Evolutionary conservation across 176 grass and related monocot species (phyloP).

Genomic region (Oryza punctata): DNA sequence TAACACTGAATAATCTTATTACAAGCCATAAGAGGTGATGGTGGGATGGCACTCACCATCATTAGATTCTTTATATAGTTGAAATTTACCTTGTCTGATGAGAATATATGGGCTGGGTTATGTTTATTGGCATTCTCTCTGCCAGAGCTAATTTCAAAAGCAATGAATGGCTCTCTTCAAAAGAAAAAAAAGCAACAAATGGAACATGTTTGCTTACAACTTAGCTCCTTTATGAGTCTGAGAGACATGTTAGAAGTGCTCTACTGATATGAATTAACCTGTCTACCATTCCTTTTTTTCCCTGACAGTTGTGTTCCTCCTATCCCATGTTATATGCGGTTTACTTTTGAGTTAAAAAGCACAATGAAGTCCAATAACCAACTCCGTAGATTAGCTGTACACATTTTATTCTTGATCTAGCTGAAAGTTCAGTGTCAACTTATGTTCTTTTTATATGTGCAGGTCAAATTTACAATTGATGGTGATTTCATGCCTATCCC

Average conservation of each 20-base stretch:
- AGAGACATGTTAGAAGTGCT: neutral
- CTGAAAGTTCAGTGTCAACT: neutral
- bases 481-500: constrained; percentile 71
- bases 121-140: neutral
- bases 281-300: neutral
- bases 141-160: neutral
- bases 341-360: neutral
- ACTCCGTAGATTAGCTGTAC: neutral
- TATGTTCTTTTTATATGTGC: constrained; percentile 2
- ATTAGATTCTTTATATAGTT: neutral
- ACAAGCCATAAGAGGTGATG: neutral
- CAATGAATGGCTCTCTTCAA: neutral
- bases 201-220: neutral
- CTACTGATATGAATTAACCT: neutral
- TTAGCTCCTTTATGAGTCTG: neutral
- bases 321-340: neutral
- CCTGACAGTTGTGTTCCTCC: constrained; percentile 6
- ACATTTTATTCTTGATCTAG: neutral
- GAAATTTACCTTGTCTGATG: neutral
- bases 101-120: neutral
- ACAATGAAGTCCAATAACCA: constrained; percentile 1
- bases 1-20: neutral
- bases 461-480: constrained; percentile 87
- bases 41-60: neutral
- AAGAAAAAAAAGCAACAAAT: neutral